phyloP scores from a whole-genome alignment of 495 filamentous ascomycete genomes.

The Chaetomium tenue region DNA sequence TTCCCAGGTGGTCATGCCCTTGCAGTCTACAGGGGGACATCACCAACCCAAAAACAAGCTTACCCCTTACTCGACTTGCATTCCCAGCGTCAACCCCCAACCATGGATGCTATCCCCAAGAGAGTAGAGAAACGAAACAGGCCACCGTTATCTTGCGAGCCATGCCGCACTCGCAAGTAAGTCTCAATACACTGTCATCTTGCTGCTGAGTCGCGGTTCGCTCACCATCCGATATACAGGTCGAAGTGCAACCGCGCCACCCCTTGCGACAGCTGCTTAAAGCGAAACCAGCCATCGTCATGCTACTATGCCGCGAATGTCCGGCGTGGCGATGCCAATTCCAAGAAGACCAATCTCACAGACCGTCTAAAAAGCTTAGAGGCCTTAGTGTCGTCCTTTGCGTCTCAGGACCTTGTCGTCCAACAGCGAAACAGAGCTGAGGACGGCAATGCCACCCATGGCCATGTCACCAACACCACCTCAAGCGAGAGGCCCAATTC shows the following conservation, averaged over 20 bases:
- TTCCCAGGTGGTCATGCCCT: neutral
- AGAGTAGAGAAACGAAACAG: conserved; percentile 5
- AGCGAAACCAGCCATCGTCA: neutral
- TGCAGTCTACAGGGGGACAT: neutral
- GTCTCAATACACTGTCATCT: neutral
- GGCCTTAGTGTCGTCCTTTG: neutral
- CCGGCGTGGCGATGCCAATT: neutral
- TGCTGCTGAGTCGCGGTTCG: neutral
- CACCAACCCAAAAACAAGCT: neutral
- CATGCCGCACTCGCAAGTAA: conserved; percentile 10
- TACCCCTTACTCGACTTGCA: neutral
- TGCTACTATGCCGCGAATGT: conserved; percentile 10
- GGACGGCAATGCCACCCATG: neutral
- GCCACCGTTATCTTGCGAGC: conserved; percentile 8
- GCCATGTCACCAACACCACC: neutral
- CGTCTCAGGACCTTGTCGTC: conserved; percentile 3
- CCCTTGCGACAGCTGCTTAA: conserved; percentile 1
- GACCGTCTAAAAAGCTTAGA: conserved; percentile 4
- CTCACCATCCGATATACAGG: neutral
- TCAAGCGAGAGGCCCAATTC: neutral
- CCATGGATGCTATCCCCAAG: neutral
- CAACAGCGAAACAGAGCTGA: neutral
- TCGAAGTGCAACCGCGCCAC: conserved; percentile 8
- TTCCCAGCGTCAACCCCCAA: too few species aligned
- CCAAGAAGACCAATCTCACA: neutral